phyloP scores from a whole-genome alignment of 2,329 filamentous ascomycete species.

The Tolypocladium tropicale region DNA sequence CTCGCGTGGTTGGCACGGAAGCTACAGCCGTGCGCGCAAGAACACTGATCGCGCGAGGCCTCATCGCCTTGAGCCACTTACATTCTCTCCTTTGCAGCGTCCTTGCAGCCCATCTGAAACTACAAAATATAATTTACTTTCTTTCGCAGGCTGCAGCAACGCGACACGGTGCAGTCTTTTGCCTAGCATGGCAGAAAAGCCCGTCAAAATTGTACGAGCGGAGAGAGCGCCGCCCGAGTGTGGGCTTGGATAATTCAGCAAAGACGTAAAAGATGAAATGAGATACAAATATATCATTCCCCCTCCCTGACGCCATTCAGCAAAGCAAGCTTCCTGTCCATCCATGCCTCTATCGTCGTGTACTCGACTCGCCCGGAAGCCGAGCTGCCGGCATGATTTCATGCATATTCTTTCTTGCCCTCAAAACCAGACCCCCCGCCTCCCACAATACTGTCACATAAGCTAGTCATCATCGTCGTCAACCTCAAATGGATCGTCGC shows the following conservation, averaged over 20 bases:
- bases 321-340: neutral
- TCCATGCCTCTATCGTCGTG: neutral
- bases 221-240: neutral
- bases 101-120: neutral
- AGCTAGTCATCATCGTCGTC: slow-evolving; percentile 29
- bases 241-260: neutral
- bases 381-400: no score
- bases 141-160: neutral
- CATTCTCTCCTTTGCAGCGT: no score
- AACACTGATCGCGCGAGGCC: neutral
- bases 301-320: neutral
- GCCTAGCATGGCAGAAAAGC: neutral
- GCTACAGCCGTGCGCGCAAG: neutral
- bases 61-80: no score
- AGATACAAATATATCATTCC: neutral
- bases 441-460: neutral
- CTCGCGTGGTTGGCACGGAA: neutral
- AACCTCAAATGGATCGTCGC: slow-evolving; percentile 36
- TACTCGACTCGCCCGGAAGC: neutral
- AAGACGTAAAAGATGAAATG: neutral
- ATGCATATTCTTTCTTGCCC: no score
- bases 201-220: neutral
- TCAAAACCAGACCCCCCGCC: neutral
- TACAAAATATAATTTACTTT: neutral
- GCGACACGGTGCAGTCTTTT: neutral